Evolutionary conservation across 345 rosid species (phyloP).

Genomic region (Microthlaspi erraticum): DNA sequence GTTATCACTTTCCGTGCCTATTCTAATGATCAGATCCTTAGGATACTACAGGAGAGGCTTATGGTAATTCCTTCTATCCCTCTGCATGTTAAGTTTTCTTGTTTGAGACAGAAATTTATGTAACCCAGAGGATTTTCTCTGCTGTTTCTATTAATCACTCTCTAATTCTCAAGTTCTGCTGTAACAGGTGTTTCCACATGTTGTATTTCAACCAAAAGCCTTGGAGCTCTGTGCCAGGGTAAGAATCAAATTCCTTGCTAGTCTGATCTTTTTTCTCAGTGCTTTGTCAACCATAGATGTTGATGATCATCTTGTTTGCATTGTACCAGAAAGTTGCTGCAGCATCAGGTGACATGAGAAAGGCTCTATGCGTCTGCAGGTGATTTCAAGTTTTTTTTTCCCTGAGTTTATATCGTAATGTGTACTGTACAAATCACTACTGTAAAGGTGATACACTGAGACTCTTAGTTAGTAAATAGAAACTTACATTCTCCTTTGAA

Average conservation of each 20-base stretch:
- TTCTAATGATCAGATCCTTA: slow-evolving; percentile 74
- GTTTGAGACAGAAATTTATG: neutral
- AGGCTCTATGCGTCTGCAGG: slow-evolving; percentile 43
- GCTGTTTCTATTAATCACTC: neutral
- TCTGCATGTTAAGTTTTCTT: neutral
- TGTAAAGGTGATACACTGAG: neutral
- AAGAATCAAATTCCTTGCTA: slow-evolving; percentile 38
- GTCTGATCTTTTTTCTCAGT: neutral
- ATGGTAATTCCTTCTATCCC: slow-evolving; percentile 50
- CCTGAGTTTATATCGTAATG: neutral
- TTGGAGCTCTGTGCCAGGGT: slow-evolving; percentile 96
- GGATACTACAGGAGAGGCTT: slow-evolving; percentile 80
- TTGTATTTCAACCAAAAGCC: slow-evolving; percentile 75
- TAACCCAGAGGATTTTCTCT: neutral
- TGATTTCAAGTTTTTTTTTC: neutral
- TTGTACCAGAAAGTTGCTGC: slow-evolving; percentile 36
- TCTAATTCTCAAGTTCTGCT: slow-evolving; percentile 13
- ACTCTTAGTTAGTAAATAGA: neutral
- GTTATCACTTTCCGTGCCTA: slow-evolving; percentile 78
- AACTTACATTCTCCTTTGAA: slow-evolving; percentile 9
- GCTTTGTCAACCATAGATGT: neutral
- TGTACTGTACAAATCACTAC: neutral
- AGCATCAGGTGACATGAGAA: slow-evolving; percentile 44
- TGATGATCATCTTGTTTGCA: slow-evolving; percentile 8
- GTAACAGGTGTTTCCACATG: slow-evolving; percentile 60